Evolutionary conservation across 257 asterid genomes (phyloP), one percentile per base, ranked within the genome.

Genomic region (Nicotiana tomentosiformis): DNA sequence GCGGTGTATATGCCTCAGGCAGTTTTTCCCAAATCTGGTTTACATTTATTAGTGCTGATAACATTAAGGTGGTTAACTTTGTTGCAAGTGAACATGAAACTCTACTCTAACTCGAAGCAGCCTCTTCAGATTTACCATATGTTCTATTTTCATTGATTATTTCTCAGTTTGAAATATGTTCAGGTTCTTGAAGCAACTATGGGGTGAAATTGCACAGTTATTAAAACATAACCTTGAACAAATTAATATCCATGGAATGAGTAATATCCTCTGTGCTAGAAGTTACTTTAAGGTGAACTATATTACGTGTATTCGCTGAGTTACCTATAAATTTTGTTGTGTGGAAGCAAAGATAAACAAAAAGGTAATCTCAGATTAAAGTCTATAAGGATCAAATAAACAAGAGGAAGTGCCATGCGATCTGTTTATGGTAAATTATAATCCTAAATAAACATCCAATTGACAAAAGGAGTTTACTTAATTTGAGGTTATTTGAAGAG

Each of bases 391-490:
- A 49, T 74, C 15, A 4, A 74, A 74, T 74, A 23, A 74, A 74
- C 80, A 74, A 49, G 62, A 49, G 80, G 61, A 49, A 74, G 80
- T 74, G 39, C 80, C 10, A 26, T 46, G 79, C 46, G 61, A 23
- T 74, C 62, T 74, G 62, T 14, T 53, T 49, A 74, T 74, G 39
- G 80, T 49, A 43, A 74, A 74, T 26, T 49, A 5, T 37, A 49
- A 74, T 49, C 78, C 39, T 16, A 49, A 35, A 74, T 49, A 20
- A 72, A 49, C 62, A 2, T 74, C 80, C 62, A 74, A 46, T 49
- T 74, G 43, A 1, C 39, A 20, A 6, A 30, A 12, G 58, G 35
- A 49, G 43, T 74, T 74, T 49, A 49, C 43, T 74, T 49, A 23
- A 57, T 49, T 74, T 60, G 49, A 70, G 58, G 60, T 70, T 43